These are phyloP conservation scores for Lyophyllum atratum DNA, from an alignment of 768 basidiomycete species.

Conservation along the genomic window DNA sequence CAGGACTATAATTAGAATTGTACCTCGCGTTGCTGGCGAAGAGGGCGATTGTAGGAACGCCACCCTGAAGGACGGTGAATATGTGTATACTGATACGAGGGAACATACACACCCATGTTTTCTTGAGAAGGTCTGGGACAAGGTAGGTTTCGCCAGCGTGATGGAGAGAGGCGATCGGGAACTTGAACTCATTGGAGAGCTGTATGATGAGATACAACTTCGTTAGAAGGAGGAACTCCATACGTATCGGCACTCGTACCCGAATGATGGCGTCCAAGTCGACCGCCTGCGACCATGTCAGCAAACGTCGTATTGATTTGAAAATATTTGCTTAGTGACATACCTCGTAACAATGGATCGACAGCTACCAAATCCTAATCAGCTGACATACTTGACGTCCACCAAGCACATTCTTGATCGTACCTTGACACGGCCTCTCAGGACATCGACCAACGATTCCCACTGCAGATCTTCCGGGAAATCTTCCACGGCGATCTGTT, in stretches of 20 bases:
- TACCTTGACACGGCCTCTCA: constrained; percentile 77
- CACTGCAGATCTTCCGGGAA: constrained; percentile 74
- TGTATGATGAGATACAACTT: constrained; percentile 23
- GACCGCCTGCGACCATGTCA: constrained; percentile 43
- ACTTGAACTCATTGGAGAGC: constrained; percentile 82
- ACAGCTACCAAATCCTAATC: constrained; percentile 25
- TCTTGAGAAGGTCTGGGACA: constrained; percentile 75
- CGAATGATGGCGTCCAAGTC: constrained; percentile 70
- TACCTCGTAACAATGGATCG: constrained; percentile 48
- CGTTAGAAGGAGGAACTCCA: neutral
- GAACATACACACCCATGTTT: constrained; percentile 52
- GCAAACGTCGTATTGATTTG: neutral
- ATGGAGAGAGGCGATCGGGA: constrained; percentile 74
- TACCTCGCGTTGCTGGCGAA: constrained; percentile 66
- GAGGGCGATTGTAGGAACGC: constrained; percentile 67
- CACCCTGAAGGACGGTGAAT: constrained; percentile 30
- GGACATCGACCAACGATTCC: constrained; percentile 70
- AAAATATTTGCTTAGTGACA: neutral
- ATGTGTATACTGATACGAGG: neutral
- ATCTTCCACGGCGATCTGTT: constrained; percentile 27
- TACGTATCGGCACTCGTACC: constrained; percentile 33
- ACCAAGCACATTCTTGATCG: neutral
- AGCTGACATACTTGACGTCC: neutral
- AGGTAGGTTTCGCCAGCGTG: constrained; percentile 83
- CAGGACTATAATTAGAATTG: neutral